Evolutionary conservation across 768 basidiomycete species (phyloP), one percentile per base, ranked within the genome.

Genomic region (Leucosporidium creatinivorum): DNA sequence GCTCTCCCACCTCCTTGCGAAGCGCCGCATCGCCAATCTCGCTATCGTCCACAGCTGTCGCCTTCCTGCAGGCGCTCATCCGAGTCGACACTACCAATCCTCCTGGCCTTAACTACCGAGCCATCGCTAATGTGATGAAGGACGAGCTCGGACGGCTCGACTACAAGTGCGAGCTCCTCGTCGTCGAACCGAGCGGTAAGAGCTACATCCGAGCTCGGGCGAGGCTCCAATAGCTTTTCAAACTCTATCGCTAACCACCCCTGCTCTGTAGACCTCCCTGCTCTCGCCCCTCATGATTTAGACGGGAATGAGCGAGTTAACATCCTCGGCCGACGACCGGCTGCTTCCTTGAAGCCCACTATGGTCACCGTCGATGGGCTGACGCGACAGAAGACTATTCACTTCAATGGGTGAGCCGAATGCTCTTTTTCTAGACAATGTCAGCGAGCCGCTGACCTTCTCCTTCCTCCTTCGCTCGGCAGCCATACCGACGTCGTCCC

Each of bases 401-500:
- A 52, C 31, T 61, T 26, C 21, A 52, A 61, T 31, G 39, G 61
- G 59, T 31, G 39, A 18, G 58, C 12, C 47, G 44, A 39, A 15
- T 9, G 50, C 4, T 17, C 49, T 51, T 49, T n/a, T 15, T 4
- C 50, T 3, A 21, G 25, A 2, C 50, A 17, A 4, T 15, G 4
- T 51, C 5, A 23, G 5, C n/a, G 50, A 21, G 50, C 4, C 7
- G 25, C 50, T 23, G 25, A 23, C 50, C 50, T 8, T 51, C 17
- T 3, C 7, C 21, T 51, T 23, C 17, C 50, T 23, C n/a, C 50
- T 2, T 51, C 7, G 50, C 21, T 51, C 50, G 50, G 6, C 50
- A 51, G 67, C 8, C 68, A 69, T 61, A 63, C 59, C 52, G 64
- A 65, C 54, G 52, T 63, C n/a, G 59, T 69, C 21, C 52, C 68